Base-by-base conservation (phyloP, 2,329 filamentous ascomycete species). In the Penicillium psychrosexuale region DNA sequence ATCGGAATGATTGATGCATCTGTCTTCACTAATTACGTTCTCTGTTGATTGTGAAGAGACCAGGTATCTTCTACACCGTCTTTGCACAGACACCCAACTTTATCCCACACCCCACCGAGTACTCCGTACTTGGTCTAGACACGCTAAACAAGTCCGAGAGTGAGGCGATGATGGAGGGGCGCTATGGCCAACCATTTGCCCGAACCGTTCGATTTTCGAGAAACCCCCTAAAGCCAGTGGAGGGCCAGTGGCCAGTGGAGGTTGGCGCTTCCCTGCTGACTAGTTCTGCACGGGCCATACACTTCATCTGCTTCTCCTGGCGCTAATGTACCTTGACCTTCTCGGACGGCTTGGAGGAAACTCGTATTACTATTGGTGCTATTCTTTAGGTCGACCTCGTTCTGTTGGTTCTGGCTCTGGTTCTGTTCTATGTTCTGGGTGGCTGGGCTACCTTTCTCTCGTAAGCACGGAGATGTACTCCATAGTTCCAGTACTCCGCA, bases 141-240 rank as follows among this genome's bases (percentile, higher is more conserved):
- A 52, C 42, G n/a, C 46, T 42, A 53, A 37, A 8, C 3, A 27
- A 30, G 36, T 27, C 12, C 28, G 36, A 42, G 37, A 51, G 53
- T 55, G 53, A 55, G 53, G 53, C 53, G 36, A 55, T 52, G 53
- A 55, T 42, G 53, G 53, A 52, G 53, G 53, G 53, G 36, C 34
- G 43, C 53, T 33, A 46, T 52, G 53, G 53, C 48, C 53, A 55
- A 43, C 53, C 48, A 55, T 55, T 55, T 55, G 52, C 13, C 36
- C 28, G 27, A 52, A 52, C 47, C 34, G 47, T 53, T 46, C 50
- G 36, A 31, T 34, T 36, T 49, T 51, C 33, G 46, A 54, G 52
- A 55, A 49, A 40, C 47, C 40, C 47, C 33, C 22, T 19, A 15
- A 11, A 11, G 24, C 12, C 27, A 40, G 47, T 19, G 39, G 36